Evolutionary conservation across 768 basidiomycete genomes (phyloP), one percentile per base, ranked within the genome.

Genomic region (Chiua virens): DNA sequence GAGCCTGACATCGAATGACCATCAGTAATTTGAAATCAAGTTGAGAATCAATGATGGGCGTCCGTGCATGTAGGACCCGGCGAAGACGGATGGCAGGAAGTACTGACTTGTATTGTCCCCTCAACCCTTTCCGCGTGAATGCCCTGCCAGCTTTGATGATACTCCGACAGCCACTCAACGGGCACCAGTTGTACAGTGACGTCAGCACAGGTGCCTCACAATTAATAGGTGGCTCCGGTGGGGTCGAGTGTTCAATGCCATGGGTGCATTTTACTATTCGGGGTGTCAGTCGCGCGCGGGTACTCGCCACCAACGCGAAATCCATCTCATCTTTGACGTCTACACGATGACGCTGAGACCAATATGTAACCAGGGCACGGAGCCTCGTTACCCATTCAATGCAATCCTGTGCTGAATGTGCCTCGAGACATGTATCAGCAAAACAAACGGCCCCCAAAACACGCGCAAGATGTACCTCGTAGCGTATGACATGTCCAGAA

Each of bases 381-480:
- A 98, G 78, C 36, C 85, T 79, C 44, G 81, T 78, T 43, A 97
- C 83, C 96, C 95, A 98, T 63, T 98, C 93, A 44, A 85, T 64
- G 0, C 89, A 89, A 40, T 86, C 75, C 28, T 65, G 72, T 48
- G 80, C 73, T 21, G 85, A 84, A 73, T 86, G 73, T 34, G 84
- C 76, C 90, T 94, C 54, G 38, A 25, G 22, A 35, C 30, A 23
- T 30, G 40, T n/a, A n/a, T 45, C 22, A 47, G 28, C 42, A 34
- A 17, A 34, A 34, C 46, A 45, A 28, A 49, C 46, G 22, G 27
- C 17, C 40, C 42, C 46, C 42, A 46, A 8, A 44, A 42, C 39
- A 8, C 35, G n/a, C 17, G 30, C 37, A 39, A 22, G 34, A 44
- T 78, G 53, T 57, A 92, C 93, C 80, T 98, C 92, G 47, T 92